Conservation (phyloP, 2,329 filamentous ascomycete species). For the Epichloe typhina region DNA sequence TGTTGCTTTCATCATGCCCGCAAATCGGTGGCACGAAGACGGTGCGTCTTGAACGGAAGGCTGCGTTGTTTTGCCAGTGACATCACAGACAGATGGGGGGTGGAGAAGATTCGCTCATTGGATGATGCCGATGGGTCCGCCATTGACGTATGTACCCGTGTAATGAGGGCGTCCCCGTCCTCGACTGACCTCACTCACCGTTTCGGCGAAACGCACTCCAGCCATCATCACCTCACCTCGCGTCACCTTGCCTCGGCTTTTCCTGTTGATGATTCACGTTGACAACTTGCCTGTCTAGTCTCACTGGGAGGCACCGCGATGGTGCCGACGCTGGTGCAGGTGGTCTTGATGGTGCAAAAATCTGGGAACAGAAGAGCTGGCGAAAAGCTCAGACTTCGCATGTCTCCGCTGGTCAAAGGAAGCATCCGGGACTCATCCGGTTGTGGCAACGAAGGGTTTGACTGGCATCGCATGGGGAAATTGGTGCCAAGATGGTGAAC, state of each 20-base stretch:
- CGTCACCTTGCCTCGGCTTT: not conserved
- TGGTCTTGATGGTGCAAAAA: too few relatives aligned
- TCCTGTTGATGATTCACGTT: not conserved
- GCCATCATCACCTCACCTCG: not conserved
- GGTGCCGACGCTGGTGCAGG: too few relatives aligned
- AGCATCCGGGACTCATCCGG: not conserved
- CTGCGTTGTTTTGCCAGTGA: not conserved
- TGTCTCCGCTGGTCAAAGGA: not conserved
- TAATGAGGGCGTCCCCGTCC: not conserved
- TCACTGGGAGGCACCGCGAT: too few relatives aligned
- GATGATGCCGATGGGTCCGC: not conserved
- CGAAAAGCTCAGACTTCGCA: too few relatives aligned
- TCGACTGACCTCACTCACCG: slow-evolving; percentile 3
- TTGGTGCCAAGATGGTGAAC: not conserved
- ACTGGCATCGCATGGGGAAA: not conserved
- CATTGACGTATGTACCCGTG: not conserved
- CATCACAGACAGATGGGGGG: not conserved
- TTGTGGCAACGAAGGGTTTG: not conserved
- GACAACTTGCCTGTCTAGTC: not conserved
- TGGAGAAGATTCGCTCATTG: not conserved
- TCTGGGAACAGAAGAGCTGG: too few relatives aligned
- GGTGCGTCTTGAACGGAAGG: not conserved
- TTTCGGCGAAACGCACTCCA: not conserved
- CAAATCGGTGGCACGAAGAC: not conserved
- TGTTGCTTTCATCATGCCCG: not conserved